A percentile compares a stretch with the other conserved stretches of the same genome.
phyloP scores from a whole-genome alignment of 1,284 basidiomycete species.

The Fomitopsis schrenkii region DNA sequence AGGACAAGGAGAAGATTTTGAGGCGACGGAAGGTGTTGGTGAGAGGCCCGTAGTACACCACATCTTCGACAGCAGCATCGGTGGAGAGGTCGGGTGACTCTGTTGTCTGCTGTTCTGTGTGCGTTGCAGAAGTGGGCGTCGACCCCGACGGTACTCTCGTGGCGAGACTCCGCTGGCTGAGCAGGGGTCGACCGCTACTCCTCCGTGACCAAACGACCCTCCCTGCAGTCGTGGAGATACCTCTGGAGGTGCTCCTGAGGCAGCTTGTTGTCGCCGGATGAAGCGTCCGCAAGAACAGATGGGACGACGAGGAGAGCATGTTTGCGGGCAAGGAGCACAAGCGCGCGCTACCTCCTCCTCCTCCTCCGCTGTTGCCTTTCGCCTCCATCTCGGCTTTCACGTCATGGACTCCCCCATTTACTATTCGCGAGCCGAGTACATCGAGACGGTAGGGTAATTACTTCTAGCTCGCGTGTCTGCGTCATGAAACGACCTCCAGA shows the following conservation, averaged over 20 bases:
- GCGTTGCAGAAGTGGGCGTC: not conserved
- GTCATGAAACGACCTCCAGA: not conserved
- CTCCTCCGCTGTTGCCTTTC: not conserved
- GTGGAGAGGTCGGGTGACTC: not conserved
- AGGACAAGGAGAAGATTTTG: conserved; percentile 82
- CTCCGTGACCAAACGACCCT: not conserved
- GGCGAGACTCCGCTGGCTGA: not conserved
- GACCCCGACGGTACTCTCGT: not conserved
- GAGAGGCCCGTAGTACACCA: conserved; percentile 62
- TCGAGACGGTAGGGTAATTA: conserved; percentile 60
- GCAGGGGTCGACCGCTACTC: not conserved
- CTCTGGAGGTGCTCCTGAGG: not conserved
- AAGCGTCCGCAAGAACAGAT: not conserved
- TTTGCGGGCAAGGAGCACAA: not conserved
- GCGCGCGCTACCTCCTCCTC: no score
- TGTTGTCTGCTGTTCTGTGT: not conserved
- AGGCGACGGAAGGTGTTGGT: conserved; percentile 68
- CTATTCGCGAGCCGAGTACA: conserved; percentile 75
- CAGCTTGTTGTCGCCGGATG: not conserved
- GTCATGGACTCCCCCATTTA: conserved; percentile 66
- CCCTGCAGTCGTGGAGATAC: not conserved
- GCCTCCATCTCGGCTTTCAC: not conserved
- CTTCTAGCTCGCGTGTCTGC: not conserved
- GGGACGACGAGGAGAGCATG: not conserved
- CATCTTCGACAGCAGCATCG: not conserved